Percentiles rank a stretch among this genome's conserved stretches.
Conservation (phyloP, 2,329 filamentous ascomycete species). For the Colletotrichum simmondsii region DNA sequence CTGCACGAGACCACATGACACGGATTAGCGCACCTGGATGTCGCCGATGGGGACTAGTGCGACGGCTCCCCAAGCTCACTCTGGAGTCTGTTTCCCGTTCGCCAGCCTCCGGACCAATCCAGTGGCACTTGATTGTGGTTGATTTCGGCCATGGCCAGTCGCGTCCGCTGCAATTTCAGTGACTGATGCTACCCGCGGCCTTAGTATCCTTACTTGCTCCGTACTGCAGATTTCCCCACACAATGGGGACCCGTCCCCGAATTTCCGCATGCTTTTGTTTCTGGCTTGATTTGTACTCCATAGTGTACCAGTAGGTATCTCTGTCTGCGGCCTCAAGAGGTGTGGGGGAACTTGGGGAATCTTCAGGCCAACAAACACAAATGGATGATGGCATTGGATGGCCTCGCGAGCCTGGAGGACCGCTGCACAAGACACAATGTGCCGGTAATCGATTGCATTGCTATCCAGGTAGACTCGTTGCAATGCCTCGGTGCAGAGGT, state of each 20-base stretch:
- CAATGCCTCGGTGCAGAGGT: background rate
- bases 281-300: background rate
- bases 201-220: too few species aligned
- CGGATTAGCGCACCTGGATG: conserved; percentile 7
- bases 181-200: background rate
- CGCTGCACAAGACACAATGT: background rate
- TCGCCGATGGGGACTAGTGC: background rate
- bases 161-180: background rate
- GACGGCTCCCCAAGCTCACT: background rate
- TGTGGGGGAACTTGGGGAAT: background rate
- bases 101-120: background rate
- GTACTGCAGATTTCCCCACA: background rate
- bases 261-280: background rate
- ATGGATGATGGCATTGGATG: background rate
- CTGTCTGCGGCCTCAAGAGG: background rate
- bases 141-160: background rate
- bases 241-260: background rate
- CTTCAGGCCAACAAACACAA: background rate
- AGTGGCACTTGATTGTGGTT: background rate
- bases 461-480: background rate
- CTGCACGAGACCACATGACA: conserved; percentile 23
- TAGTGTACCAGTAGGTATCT: background rate
- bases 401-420: background rate
- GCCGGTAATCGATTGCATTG: background rate
- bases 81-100: background rate